Conservation (phyloP, 176 grass and related monocot species). For the Aegilops longissima region DNA sequence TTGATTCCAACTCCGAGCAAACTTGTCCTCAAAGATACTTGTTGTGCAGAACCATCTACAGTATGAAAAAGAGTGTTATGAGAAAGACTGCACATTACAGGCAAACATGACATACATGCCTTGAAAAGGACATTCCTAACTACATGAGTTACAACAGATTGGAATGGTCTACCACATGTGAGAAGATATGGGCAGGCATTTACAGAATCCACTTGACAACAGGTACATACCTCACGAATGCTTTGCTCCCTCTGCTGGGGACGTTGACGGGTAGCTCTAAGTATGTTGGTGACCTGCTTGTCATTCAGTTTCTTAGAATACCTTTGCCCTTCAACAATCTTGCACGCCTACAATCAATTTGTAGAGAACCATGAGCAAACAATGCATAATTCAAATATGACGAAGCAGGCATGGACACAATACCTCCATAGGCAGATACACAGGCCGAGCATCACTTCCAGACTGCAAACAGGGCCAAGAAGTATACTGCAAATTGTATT, state of each 20-base stretch:
- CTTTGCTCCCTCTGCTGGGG: slow-evolving; percentile 65
- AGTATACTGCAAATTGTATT: slow-evolving; percentile 37
- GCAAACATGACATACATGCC: too few relatives aligned
- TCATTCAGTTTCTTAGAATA: slow-evolving; percentile 80
- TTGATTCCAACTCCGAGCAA: slow-evolving; percentile 69
- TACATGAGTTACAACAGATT: too few relatives aligned
- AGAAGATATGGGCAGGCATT: not conserved
- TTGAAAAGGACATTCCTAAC: too few relatives aligned
- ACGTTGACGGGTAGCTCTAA: slow-evolving; percentile 67
- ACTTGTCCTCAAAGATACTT: slow-evolving; percentile 62
- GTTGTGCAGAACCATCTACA: slow-evolving; percentile 67
- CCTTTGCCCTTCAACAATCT: slow-evolving; percentile 79
- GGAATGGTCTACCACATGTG: too few relatives aligned
- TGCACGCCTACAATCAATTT: slow-evolving; percentile 52
- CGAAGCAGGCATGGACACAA: not conserved
- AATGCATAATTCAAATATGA: not conserved
- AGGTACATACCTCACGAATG: slow-evolving; percentile 47
- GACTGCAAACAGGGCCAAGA: slow-evolving; percentile 72
- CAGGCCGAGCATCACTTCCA: slow-evolving; percentile 64
- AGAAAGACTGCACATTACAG: not conserved
- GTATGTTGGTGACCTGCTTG: slow-evolving; percentile 62
- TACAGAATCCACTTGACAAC: not conserved
- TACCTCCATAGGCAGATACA: slow-evolving; percentile 85
- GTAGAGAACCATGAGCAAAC: not conserved
- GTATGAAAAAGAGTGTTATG: not conserved